These are phyloP conservation scores for Pyrenophora tritici-repentis DNA, from an alignment of 2,329 filamentous ascomycete genomes.

Conservation along the genomic window DNA sequence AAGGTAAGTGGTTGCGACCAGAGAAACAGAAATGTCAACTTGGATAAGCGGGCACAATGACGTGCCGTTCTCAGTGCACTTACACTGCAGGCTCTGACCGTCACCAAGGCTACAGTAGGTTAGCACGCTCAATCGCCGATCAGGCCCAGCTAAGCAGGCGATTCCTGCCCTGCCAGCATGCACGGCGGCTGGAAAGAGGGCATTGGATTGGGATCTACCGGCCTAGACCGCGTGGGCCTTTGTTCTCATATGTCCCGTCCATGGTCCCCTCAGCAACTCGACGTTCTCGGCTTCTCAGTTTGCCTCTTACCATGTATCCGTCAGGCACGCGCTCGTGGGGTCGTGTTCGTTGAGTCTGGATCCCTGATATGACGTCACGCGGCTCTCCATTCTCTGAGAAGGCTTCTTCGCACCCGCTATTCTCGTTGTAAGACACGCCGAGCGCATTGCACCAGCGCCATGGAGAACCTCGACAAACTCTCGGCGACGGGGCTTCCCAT, in stretches of 20 bases:
- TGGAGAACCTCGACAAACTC: slow-evolving; percentile 38
- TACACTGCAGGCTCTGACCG: neutral
- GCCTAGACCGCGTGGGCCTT: slow-evolving; percentile 11
- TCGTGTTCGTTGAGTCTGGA: neutral
- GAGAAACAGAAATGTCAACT: neutral
- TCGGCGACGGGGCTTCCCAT: slow-evolving; percentile 37
- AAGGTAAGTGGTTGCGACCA: neutral
- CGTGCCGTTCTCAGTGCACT: neutral
- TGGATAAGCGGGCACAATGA: neutral
- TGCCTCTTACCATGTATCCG: neutral
- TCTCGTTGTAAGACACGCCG: slow-evolving; percentile 4
- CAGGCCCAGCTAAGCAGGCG: slow-evolving; percentile 1
- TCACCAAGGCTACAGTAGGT: neutral
- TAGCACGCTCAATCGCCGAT: slow-evolving; percentile 11
- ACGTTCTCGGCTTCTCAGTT: neutral
- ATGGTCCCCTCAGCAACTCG: slow-evolving; percentile 2
- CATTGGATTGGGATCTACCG: slow-evolving; percentile 9
- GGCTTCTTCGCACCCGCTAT: slow-evolving; percentile 10
- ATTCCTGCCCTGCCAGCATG: slow-evolving; percentile 7
- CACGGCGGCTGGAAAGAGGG: slow-evolving; percentile 1
- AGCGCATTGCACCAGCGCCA: slow-evolving; percentile 7
- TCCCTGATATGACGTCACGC: slow-evolving; percentile 16
- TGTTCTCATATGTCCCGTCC: neutral
- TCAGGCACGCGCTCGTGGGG: slow-evolving; percentile 8
- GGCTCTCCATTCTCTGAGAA: slow-evolving; percentile 3